Evolutionary conservation across 768 basidiomycete genomes (phyloP).

Genomic region (Sarcodon aspratus): DNA sequence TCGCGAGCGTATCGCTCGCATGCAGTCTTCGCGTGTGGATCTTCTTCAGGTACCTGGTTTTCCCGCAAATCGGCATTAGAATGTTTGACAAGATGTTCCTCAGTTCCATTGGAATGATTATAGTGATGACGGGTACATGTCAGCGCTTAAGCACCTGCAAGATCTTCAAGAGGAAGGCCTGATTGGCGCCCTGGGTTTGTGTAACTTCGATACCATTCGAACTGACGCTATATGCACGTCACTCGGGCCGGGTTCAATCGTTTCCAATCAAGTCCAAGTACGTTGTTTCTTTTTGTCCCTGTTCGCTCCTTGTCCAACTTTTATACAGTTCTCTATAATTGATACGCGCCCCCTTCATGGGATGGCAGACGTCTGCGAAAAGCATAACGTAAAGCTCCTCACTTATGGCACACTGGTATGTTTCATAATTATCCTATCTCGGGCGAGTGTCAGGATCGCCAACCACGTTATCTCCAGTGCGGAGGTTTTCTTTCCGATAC

Average conservation of each 20-base stretch:
- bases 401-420: conserved; percentile 76
- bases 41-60: conserved; percentile 49
- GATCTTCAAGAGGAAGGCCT: conserved; percentile 48
- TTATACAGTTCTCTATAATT: conserved; percentile 62
- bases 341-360: conserved; percentile 69
- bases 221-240: conserved; percentile 75
- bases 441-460: not conserved
- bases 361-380: conserved; percentile 67
- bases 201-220: conserved; percentile 69
- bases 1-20: conserved; percentile 59
- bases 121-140: conserved; percentile 34
- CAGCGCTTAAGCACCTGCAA: conserved; percentile 37
- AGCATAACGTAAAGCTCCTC: conserved; percentile 61
- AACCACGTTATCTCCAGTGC: conserved; percentile 34
- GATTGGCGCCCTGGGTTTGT: conserved; percentile 60
- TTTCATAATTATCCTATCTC: conserved; percentile 4
- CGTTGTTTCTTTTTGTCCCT: conserved; percentile 1
- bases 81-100: not conserved
- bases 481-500: conserved; percentile 74
- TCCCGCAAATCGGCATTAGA: not conserved
- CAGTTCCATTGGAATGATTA: conserved; percentile 81
- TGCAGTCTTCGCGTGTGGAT: conserved; percentile 49
- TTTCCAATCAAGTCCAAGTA: conserved; percentile 81
- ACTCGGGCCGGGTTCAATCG: conserved; percentile 57
- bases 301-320: not conserved